Conservation (phyloP, 2,329 filamentous ascomycete genomes). For the Orbilia javanica region DNA sequence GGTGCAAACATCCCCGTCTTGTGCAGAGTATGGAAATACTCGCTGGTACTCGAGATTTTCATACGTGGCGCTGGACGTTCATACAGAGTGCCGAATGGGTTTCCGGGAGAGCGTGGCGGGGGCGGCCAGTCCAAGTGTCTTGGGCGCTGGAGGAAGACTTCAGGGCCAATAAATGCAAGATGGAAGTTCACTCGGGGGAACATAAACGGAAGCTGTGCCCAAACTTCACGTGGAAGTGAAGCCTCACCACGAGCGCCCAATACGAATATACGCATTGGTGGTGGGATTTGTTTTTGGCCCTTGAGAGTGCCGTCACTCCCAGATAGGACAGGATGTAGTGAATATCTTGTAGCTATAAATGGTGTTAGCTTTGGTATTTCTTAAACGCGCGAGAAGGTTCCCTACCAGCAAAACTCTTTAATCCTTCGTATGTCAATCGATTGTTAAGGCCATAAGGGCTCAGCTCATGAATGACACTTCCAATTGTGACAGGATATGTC, state of each 20-base stretch:
- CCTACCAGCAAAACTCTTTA: slow-evolving; percentile 93
- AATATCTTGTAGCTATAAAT: slow-evolving; percentile 83
- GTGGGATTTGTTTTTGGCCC: slow-evolving; percentile 81
- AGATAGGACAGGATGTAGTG: slow-evolving; percentile 84
- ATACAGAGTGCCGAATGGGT: slow-evolving; percentile 93
- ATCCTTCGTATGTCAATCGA: slow-evolving; percentile 84
- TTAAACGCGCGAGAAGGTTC: slow-evolving; percentile 58
- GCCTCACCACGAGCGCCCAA: slow-evolving; percentile 97
- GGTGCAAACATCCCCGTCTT: slow-evolving; percentile 90
- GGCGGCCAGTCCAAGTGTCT: slow-evolving; percentile 81
- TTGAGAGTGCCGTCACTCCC: slow-evolving; percentile 67
- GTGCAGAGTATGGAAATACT: slow-evolving; percentile 98
- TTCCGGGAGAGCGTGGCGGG: slow-evolving; percentile 83
- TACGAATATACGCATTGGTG: slow-evolving; percentile 90
- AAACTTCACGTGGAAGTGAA: slow-evolving; percentile 90
- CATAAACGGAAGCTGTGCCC: slow-evolving; percentile 92
- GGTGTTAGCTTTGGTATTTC: slow-evolving; percentile 29
- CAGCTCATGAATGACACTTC: slow-evolving; percentile 90
- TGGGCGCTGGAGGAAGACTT: slow-evolving; percentile 94
- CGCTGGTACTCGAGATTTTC: slow-evolving; percentile 98
- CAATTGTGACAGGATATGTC: slow-evolving; percentile 93
- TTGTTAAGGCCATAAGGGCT: slow-evolving; percentile 88
- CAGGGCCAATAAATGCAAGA: slow-evolving; percentile 92
- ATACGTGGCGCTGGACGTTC: slow-evolving; percentile 88
- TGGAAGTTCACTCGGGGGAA: slow-evolving; percentile 94